Conservation (phyloP, 2,329 filamentous ascomycete genomes). For the Xylariaceae sp. region DNA sequence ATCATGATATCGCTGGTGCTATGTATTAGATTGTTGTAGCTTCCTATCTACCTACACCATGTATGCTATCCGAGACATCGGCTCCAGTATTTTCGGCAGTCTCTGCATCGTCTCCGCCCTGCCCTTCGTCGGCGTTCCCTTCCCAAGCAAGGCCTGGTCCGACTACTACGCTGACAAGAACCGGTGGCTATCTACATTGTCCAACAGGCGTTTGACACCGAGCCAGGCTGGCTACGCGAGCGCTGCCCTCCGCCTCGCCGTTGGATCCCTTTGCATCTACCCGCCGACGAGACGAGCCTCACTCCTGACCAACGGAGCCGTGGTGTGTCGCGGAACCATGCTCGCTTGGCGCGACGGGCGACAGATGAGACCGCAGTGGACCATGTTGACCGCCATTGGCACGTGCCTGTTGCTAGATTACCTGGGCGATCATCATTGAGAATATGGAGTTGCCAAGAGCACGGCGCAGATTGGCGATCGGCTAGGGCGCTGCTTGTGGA, state of each 20-base stretch:
- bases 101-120: constrained; percentile 18
- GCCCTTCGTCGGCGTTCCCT: constrained; percentile 18
- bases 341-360: constrained; percentile 14
- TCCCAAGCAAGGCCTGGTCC: constrained; percentile 13
- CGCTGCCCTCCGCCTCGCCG: constrained; percentile 13
- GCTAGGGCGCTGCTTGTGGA: too few relatives aligned
- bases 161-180: constrained; percentile 21
- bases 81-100: constrained; percentile 9
- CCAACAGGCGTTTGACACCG: constrained; percentile 13
- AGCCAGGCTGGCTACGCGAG: constrained; percentile 14
- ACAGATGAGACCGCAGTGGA: constrained; percentile 18
- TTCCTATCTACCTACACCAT: too few relatives aligned
- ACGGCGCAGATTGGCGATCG: too few relatives aligned
- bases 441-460: too few relatives aligned
- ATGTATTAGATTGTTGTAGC: too few relatives aligned
- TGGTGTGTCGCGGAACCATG: constrained; percentile 15
- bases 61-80: too few relatives aligned
- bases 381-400: constrained; percentile 12
- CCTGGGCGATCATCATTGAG: too few relatives aligned
- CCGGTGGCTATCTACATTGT: constrained; percentile 14
- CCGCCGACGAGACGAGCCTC: constrained; percentile 11
- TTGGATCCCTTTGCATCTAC: constrained; percentile 17
- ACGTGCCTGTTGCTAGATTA: background rate
- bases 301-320: constrained; percentile 12
- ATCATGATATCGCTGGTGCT: too few relatives aligned